These are phyloP conservation scores for Pichia californica DNA, from an alignment of 805 yeast species.

Conservation along the genomic window DNA sequence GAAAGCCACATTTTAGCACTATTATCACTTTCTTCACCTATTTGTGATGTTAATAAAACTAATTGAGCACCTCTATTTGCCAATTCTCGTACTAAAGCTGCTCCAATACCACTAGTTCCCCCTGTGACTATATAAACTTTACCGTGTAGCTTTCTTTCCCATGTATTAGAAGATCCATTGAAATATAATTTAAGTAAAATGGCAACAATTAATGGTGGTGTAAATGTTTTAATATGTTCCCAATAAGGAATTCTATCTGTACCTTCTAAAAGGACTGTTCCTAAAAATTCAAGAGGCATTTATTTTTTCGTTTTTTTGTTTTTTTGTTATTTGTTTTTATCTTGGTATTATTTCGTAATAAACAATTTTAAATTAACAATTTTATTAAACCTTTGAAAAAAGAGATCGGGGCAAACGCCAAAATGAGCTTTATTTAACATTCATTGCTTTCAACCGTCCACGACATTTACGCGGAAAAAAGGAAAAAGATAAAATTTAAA, in stretches of 20 bases:
- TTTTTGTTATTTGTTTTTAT: too few relatives aligned
- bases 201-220: slow-evolving; percentile 45
- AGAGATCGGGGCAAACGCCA: too few relatives aligned
- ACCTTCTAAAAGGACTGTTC: slow-evolving; percentile 66
- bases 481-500: too few relatives aligned
- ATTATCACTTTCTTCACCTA: slow-evolving; percentile 40
- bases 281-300: slow-evolving; percentile 84
- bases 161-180: slow-evolving; percentile 74
- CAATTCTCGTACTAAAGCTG: slow-evolving; percentile 63
- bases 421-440: too few relatives aligned
- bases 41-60: slow-evolving; percentile 56
- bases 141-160: slow-evolving; percentile 93
- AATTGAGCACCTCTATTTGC: slow-evolving; percentile 85
- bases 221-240: slow-evolving; percentile 47
- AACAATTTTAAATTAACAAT: too few relatives aligned
- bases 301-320: background rate
- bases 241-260: slow-evolving; percentile 72
- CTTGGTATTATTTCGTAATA: too few relatives aligned
- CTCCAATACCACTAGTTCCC: slow-evolving; percentile 92
- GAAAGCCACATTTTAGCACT: slow-evolving; percentile 49
- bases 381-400: too few relatives aligned
- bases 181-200: slow-evolving; percentile 62
- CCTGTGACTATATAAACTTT: slow-evolving; percentile 80
- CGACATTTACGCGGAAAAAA: too few relatives aligned
- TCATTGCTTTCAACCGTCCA: too few relatives aligned